A percentile compares a stretch with the other conserved stretches of the same genome.
Evolutionary conservation across 179 eudicot genomes (phyloP).

Genomic region (Corrigiola litoralis): DNA sequence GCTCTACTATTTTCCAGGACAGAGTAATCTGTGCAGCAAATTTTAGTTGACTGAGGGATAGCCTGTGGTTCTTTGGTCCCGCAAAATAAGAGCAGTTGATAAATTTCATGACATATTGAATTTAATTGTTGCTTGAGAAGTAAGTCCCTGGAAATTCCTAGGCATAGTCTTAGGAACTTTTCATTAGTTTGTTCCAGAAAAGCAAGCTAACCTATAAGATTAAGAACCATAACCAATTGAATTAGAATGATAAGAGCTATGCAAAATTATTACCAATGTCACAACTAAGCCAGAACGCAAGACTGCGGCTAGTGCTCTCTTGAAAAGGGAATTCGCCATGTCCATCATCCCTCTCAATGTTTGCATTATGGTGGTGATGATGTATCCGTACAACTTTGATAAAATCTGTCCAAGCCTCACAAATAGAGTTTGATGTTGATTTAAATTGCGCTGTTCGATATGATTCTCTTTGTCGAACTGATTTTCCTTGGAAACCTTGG

Average conservation of each 20-base stretch:
- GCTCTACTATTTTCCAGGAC: too few relatives aligned
- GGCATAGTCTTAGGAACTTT: too few relatives aligned
- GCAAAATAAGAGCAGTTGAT: too few relatives aligned
- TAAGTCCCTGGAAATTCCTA: too few relatives aligned
- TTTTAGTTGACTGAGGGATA: too few relatives aligned
- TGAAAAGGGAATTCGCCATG: slow-evolving; percentile 47
- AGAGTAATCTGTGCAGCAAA: too few relatives aligned
- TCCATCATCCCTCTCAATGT: slow-evolving; percentile 49
- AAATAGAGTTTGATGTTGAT: slow-evolving; percentile 32
- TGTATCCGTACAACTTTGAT: slow-evolving; percentile 32
- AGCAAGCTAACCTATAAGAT: too few relatives aligned
- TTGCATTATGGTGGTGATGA: slow-evolving; percentile 33
- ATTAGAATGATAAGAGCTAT: background rate
- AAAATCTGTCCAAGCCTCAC: slow-evolving; percentile 35
- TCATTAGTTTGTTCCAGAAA: too few relatives aligned
- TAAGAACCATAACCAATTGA: background rate
- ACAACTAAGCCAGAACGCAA: slow-evolving; percentile 69
- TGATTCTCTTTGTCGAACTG: slow-evolving; percentile 25
- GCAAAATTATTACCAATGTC: slow-evolving; percentile 47
- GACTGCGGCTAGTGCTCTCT: slow-evolving; percentile 60
- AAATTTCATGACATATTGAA: too few relatives aligned
- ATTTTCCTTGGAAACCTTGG: slow-evolving; percentile 29
- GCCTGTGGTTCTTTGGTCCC: too few relatives aligned
- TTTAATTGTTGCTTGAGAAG: too few relatives aligned
- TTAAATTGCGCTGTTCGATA: slow-evolving; percentile 33